Evolutionary conservation across 1,284 basidiomycete species (phyloP), one percentile per base, ranked within the genome.

Genomic region (Pseudozyma tsukubaensis): DNA sequence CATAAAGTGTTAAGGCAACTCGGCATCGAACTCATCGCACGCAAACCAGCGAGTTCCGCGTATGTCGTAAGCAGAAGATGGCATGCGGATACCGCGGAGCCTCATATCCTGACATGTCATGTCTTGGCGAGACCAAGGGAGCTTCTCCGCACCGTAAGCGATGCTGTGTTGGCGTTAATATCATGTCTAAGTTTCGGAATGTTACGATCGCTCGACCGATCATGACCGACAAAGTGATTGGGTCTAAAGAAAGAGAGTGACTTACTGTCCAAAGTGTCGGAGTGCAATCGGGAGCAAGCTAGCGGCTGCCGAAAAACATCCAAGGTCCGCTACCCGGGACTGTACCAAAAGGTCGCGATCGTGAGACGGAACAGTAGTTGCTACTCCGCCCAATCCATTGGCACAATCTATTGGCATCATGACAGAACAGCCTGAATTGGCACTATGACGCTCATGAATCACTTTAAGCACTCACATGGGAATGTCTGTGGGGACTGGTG

Each of bases 111-210:
- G 24, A 29, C 24, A 29, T 29, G 24, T 29, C 24, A 29, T 29
- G 24, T 29, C 24, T 54, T 53, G 52, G 52, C 52, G 52, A 54
- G 52, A 54, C 43, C 42, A 14, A 21, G 35, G 21, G 18, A 14
- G 10, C 11, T 19, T 39, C 50, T 18, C 19, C 40, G 24, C 40
- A 52, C 56, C 48, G 56, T 50, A 58, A 50, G 37, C 39, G 56
- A 50, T 24, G 21, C 44, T 7, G 12, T 11, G 3, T 45, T 10
- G 19, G 11, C 10, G 24, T 21, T 45, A 1, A 45, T 29, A 3
- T 29, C 24, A 6, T 29, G 24, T 29, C 3, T 29, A 6, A 6
- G 24, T 29, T 6, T 29, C 24, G 6, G 24, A 29, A 29, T 29
- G 3, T 6, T 6, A 29, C 24, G 24, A 29, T 29, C 24, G 24